Evolutionary conservation across 345 rosid genomes (phyloP), one percentile per base, ranked within the genome.

Genomic region (Hibiscus tridactylites): DNA sequence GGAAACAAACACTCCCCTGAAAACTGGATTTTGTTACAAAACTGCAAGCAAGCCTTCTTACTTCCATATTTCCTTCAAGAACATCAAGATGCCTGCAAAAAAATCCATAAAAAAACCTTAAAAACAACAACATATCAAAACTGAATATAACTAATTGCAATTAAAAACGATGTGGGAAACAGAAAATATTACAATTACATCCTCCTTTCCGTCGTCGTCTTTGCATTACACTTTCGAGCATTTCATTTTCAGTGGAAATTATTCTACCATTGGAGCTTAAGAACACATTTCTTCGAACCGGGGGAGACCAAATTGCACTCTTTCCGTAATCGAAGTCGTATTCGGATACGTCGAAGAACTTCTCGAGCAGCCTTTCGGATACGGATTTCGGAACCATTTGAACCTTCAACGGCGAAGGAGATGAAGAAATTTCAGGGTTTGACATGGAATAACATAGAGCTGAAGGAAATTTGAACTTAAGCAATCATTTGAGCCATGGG

Each of bases 231-330:
- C 64, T 77, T 26, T 79, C 58, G 19, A 77, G 78, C 96, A 93
- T 83, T 53, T 88, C 86, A 60, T 78, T 80, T 59, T 79, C 90
- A 0, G 88, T 89, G 57, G 84, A 78, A 4, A 93, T 89, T 68
- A 35, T 35, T 35, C 62, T 78, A 6, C 81, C 89, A 24, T 82
- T 83, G 0, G 90, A 85, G 73, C 81, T 83, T 81, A 91, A 68
- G 81, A 87, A 91, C 6, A 79, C 85, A 4, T 71, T 85, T 67
- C 91, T 79, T 74, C 59, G 83, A 71, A 91, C 57, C 0, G 89
- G 90, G 52, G 97, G 97, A 80, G 97, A 91, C 97, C 97, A 91
- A 46, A 91, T 39, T 21, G 85, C 91, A 15, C 97, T 91, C 46
- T 66, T 64, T 74, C 76, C 74, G 53, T 83, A 81, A 73, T 91